Base-by-base conservation (phyloP, 1,284 basidiomycete genomes). In the Moesziomyces sp. region DNA sequence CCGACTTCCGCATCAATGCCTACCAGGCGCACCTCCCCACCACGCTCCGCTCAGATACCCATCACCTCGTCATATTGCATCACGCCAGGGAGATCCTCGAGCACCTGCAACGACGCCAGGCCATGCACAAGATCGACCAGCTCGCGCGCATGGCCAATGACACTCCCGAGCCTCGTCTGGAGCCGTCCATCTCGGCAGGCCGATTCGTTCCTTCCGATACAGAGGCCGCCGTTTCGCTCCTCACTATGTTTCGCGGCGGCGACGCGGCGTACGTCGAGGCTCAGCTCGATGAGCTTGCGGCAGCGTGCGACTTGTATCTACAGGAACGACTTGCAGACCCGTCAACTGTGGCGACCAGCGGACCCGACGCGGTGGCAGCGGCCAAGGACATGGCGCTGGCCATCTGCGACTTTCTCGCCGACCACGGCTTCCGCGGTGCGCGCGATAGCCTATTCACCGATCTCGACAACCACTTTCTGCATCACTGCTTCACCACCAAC, bases 381-480 rank as follows among this genome's bases (percentile, higher is more conserved):
- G 64, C 60, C 3, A 64, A 64, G 35, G 45, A 52, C 5, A 63
- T 55, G 57, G 57, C 64, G 11, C 54, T 52, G 30, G 59, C 62
- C 16, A 78, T 78, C 26, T 67, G 65, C 28, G 55, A 69, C 46
- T 78, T 78, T 44, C 52, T 78, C 11, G 50, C 50, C 5, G 60
- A 65, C 30, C 60, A 72, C 16, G 67, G 63, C 10, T 78, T 78
- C 46, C 50, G 58, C 14, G 58, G 61, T 16, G 69, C 76, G 11
- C 38, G 49, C 13, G 47, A 49, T 14, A 54, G 63, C 5, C 50
- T 57, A 19, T 76, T 67, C 14, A 43, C 52, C 8, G 67, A 78
- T 35, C 63, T 78, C 14, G 69, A 78, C 56, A 78, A 78, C 26
- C 70, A 70, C 45, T 77, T 77, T 26, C 48, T 77, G 5, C 66